Conservation (phyloP, 2,329 filamentous ascomycete species). For the Alternaria viburni region DNA sequence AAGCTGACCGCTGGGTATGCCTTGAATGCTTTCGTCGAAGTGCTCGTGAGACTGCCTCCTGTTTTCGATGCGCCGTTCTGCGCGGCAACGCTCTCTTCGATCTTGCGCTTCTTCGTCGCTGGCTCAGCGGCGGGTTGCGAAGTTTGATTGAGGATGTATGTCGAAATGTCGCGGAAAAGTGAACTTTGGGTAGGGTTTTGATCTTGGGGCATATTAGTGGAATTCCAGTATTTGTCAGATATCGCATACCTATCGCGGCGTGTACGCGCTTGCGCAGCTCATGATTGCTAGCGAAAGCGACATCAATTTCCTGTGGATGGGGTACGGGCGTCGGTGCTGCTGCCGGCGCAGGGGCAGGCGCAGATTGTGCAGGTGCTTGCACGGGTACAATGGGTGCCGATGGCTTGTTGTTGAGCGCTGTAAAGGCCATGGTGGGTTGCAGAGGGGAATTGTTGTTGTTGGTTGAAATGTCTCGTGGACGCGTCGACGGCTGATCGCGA, state of each 20-base stretch:
- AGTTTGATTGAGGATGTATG: slow-evolving; percentile 39
- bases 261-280: slow-evolving; percentile 48
- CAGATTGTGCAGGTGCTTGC: slow-evolving; percentile 1
- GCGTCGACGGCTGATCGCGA: slow-evolving; percentile 20
- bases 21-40: slow-evolving; percentile 35
- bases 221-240: too few species aligned
- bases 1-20: slow-evolving; percentile 62
- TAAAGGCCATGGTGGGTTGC: slow-evolving; percentile 27
- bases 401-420: slow-evolving; percentile 26
- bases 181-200: slow-evolving; percentile 40
- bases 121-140: slow-evolving; percentile 34
- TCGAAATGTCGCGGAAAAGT: slow-evolving; percentile 48
- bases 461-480: slow-evolving; percentile 3
- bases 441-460: slow-evolving; percentile 11
- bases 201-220: slow-evolving; percentile 25
- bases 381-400: slow-evolving; percentile 12
- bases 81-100: slow-evolving; percentile 36
- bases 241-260: slow-evolving; percentile 46
- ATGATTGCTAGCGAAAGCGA: slow-evolving; percentile 42
- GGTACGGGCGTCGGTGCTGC: slow-evolving; percentile 3
- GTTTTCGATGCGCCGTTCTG: slow-evolving; percentile 22
- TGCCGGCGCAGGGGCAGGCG: not conserved
- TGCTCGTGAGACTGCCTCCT: slow-evolving; percentile 31
- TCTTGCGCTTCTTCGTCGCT: slow-evolving; percentile 49
- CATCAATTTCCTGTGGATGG: slow-evolving; percentile 40